phyloP scores from a whole-genome alignment of 164 flowering plant genomes.

The Dillenia turbinata region DNA sequence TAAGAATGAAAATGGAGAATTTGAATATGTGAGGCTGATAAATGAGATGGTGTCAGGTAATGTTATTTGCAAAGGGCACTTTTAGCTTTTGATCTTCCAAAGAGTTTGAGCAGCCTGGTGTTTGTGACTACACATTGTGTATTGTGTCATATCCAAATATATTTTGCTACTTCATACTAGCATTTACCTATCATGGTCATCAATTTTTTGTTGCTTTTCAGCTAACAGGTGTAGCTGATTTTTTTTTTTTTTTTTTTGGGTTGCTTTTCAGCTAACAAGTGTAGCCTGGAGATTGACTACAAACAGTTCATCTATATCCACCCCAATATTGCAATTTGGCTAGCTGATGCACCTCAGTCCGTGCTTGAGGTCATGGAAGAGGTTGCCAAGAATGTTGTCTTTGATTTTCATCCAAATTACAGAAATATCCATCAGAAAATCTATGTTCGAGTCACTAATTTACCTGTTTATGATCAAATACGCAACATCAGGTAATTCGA shows the following conservation, averaged over 20 bases:
- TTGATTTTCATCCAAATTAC: conserved; percentile 79
- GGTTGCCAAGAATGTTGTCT: conserved; percentile 81
- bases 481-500: conserved; percentile 76
- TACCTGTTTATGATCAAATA: conserved; percentile 96
- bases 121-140: too few relatives aligned
- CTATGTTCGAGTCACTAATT: conserved; percentile 77
- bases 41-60: conserved; percentile 95
- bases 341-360: conserved; percentile 98
- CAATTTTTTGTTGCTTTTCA: background rate
- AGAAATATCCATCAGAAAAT: conserved; percentile 81
- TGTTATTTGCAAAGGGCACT: background rate
- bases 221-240: background rate
- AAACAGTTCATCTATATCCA: conserved; percentile 82
- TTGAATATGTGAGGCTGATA: conserved; percentile 71
- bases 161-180: background rate
- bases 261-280: conserved; percentile 69
- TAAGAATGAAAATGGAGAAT: conserved; percentile 61
- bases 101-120: background rate
- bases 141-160: background rate
- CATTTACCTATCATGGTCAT: background rate
- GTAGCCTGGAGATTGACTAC: conserved; percentile 97
- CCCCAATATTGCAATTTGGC: conserved; percentile 99
- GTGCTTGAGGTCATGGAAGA: conserved; percentile 99
- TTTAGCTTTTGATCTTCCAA: background rate
- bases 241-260: background rate